Conservation (phyloP, 345 rosid genomes). For the Corymbia maculata region DNA sequence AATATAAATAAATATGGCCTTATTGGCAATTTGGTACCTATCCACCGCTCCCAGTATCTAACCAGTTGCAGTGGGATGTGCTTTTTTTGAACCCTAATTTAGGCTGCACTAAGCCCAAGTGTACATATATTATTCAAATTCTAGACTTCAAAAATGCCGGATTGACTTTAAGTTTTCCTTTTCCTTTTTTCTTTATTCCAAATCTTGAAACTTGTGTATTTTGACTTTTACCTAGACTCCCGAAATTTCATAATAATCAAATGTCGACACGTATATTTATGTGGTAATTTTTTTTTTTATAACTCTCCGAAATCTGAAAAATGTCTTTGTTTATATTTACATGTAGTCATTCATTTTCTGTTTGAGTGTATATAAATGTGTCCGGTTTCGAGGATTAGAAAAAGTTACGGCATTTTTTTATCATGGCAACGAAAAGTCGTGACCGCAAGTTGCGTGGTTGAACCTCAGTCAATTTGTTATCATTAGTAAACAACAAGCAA, state of each 20-base stretch:
- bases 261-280: neutral
- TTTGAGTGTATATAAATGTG: neutral
- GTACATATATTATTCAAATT: neutral
- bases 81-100: neutral
- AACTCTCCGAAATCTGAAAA: neutral
- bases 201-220: neutral
- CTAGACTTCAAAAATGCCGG: neutral
- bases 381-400: neutral
- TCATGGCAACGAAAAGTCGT: neutral
- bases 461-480: neutral
- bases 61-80: neutral
- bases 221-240: neutral
- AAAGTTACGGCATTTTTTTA: neutral
- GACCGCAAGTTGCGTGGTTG: neutral
- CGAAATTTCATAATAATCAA: neutral
- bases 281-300: neutral
- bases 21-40: neutral
- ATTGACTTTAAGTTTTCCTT: neutral
- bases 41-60: neutral
- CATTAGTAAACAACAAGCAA: neutral
- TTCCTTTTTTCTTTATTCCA: neutral
- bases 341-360: neutral
- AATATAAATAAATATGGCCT: neutral
- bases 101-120: neutral
- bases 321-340: neutral